Evolutionary conservation across 83 land plant species (phyloP).

Genomic region (Picea abies): DNA sequence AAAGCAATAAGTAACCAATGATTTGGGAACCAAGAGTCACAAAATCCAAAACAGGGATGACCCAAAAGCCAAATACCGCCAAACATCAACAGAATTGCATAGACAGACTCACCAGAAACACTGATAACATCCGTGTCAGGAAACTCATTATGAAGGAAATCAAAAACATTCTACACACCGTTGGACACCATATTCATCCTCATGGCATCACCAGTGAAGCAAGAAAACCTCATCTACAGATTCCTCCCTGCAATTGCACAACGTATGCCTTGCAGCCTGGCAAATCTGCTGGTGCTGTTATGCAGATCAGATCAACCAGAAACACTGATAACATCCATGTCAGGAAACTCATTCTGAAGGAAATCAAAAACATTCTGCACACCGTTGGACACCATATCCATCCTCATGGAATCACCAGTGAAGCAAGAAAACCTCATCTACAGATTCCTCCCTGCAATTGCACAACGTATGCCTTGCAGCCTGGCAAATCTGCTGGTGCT

Average conservation of each 20-base stretch:
- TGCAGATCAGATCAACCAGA: no score
- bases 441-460: slow-evolving; percentile 70
- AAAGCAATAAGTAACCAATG: no score
- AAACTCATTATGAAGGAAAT: slow-evolving; percentile 57
- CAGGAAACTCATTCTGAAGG: no score
- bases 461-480: slow-evolving; percentile 61
- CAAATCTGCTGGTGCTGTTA: slow-evolving; percentile 87
- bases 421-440: slow-evolving; percentile 68
- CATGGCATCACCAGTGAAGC: slow-evolving; percentile 38
- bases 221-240: no score
- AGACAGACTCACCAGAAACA: slow-evolving; percentile 39
- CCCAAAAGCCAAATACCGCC: no score
- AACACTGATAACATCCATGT: no score
- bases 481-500: slow-evolving; percentile 89
- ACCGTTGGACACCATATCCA: slow-evolving; percentile 96
- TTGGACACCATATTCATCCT: no score
- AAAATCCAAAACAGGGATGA: no score
- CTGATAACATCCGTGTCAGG: slow-evolving; percentile 77
- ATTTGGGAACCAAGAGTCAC: no score
- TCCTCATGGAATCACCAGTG: slow-evolving; percentile 98
- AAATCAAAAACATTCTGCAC: slow-evolving; percentile 84
- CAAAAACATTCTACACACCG: no score
- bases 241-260: slow-evolving; percentile 74
- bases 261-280: slow-evolving; percentile 58
- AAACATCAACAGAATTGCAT: no score